Base-by-base conservation (phyloP, 495 filamentous ascomycete genomes). In the Terfezia claveryi region DNA sequence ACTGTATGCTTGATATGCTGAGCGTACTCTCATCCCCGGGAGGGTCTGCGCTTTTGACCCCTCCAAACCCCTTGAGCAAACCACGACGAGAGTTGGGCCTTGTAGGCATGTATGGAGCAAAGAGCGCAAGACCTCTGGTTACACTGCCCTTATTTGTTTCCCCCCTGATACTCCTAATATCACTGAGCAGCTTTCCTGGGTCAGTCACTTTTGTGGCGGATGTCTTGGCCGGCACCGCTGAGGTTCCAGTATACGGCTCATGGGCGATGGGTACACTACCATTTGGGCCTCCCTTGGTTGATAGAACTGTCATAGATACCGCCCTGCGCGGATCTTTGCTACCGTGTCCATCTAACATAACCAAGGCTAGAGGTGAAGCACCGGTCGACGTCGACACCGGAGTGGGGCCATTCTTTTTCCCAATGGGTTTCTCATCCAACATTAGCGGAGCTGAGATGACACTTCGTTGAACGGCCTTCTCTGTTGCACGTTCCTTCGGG, bases 131-230 rank as follows among this genome's bases (percentile, higher is more conserved):
- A 36, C 56, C 59, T n/a, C 58, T 57, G 12, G 49, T 50, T 10
- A 50, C 44, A 53, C 57, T 64, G 10, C 50, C 54, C n/a, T 53
- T 53, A 54, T 58, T 54, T 20, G 63, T 54, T 44, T 55, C 59
- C 17, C 59, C 63, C 37, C 63, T 53, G 38, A 65, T 55, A 20
- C 60, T 66, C n/a, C 60, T 57, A 56, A 66, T 66, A 27, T 66
- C 63, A 27, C 60, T 66, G n/a, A 66, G 57, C 44, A 66, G 37
- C 52, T 57, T 58, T 10, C 63, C 58, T 41, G 65, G 59, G 49
- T 51, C 57, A 17, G 52, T 59, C 14, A 46, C 41, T 14, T 4
- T 46, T 46, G 41, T 46, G 8, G 4, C 17, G 41, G 14, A 5
- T 14, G 4, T 46, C 8, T 46, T 20, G 14, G 6, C 41, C 3